These are phyloP conservation scores for Madurella fahalii DNA, from an alignment of 2,329 filamentous ascomycete species.

Conservation along the genomic window DNA sequence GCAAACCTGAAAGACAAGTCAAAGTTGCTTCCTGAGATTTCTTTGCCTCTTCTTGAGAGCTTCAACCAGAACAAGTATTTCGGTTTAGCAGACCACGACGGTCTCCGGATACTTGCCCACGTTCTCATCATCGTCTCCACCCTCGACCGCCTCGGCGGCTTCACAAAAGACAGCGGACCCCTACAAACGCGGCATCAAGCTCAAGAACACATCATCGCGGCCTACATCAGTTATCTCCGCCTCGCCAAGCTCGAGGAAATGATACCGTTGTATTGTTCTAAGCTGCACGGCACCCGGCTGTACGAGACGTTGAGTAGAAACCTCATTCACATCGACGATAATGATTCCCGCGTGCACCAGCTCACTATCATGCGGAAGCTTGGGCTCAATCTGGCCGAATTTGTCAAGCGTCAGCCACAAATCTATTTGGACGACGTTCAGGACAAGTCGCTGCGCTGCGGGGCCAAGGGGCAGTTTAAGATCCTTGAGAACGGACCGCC, in stretches of 20 bases:
- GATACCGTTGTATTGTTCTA: constrained; percentile 83
- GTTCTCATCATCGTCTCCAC: constrained; percentile 62
- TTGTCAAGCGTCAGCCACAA: constrained; percentile 65
- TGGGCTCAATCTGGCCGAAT: constrained; percentile 65
- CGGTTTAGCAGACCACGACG: constrained; percentile 54
- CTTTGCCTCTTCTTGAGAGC: constrained; percentile 33
- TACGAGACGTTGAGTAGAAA: constrained; percentile 72
- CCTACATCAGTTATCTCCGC: constrained; percentile 77
- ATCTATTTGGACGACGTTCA: constrained; percentile 49
- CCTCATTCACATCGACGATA: constrained; percentile 66
- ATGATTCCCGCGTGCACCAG: constrained; percentile 60
- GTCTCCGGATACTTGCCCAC: constrained; percentile 66
- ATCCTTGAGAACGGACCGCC: constrained; percentile 49
- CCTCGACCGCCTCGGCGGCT: constrained; percentile 47
- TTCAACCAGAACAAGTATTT: constrained; percentile 47
- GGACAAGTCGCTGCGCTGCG: constrained; percentile 32
- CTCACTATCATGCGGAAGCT: constrained; percentile 73
- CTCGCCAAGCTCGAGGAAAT: constrained; percentile 69
- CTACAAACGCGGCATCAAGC: constrained; percentile 37
- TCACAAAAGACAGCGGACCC: constrained; percentile 36
- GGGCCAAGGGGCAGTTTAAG: constrained; percentile 44
- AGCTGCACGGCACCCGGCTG: constrained; percentile 60
- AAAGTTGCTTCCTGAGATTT: constrained; percentile 40
- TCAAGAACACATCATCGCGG: constrained; percentile 72
- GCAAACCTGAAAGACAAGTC: constrained; percentile 43